A percentile compares a stretch with the other conserved stretches of the same genome.
phyloP scores from a whole-genome alignment of 176 grass and related monocot genomes.

The Juncus inflexus region DNA sequence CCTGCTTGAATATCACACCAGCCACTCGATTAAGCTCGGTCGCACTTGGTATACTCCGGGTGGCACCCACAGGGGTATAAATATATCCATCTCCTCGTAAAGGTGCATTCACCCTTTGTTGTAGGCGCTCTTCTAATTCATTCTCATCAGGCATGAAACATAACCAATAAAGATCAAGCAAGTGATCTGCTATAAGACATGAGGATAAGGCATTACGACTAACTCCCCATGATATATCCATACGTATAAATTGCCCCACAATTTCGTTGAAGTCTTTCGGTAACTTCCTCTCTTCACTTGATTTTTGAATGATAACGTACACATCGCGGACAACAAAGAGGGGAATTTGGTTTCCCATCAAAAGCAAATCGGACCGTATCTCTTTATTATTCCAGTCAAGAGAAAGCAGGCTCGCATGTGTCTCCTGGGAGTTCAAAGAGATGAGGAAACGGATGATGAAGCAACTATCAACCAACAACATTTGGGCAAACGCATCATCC shows the following conservation, averaged over 20 bases:
- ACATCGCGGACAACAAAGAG: not conserved
- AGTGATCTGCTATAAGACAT: not conserved
- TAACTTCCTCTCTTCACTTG: too few relatives aligned
- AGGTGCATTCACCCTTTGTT: not conserved
- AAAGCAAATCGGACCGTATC: slow-evolving; percentile 7
- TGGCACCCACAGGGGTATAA: not conserved
- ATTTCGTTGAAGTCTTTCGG: not conserved
- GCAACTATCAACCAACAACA: slow-evolving; percentile 12
- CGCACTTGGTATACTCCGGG: slow-evolving; percentile 3
- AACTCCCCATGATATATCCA: not conserved
- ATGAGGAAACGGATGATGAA: slow-evolving; percentile 7
- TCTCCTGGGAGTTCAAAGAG: not conserved
- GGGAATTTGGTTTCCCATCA: slow-evolving; percentile 16
- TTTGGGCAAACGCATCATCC: not conserved
- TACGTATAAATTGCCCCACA: not conserved
- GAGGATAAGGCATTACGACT: not conserved
- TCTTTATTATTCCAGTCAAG: slow-evolving; percentile 15
- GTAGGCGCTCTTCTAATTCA: not conserved
- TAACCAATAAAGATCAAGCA: slow-evolving; percentile 5
- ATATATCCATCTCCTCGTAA: not conserved
- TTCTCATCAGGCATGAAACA: not conserved
- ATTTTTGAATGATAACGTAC: not conserved
- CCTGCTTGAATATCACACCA: not conserved
- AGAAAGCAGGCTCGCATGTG: not conserved
- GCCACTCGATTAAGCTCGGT: slow-evolving; percentile 10